phyloP scores from a whole-genome alignment of 179 eudicot species.

The Corrigiola litoralis region DNA sequence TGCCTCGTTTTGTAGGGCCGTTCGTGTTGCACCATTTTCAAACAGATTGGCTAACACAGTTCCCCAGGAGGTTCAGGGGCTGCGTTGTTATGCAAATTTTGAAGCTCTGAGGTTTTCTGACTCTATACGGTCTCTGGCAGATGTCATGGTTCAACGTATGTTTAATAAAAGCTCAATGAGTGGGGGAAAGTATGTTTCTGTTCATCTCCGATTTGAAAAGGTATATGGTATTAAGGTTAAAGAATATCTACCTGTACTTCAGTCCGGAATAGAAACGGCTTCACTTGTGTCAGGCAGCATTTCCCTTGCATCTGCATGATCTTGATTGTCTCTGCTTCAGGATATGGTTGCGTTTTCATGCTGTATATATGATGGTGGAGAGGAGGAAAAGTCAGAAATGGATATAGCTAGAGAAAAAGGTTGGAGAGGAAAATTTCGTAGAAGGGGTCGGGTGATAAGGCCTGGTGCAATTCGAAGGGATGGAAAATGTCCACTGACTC shows the following conservation, averaged over 20 bases:
- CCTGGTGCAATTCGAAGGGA: slow-evolving; percentile 91
- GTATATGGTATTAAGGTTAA: slow-evolving; percentile 26
- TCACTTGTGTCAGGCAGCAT: background rate
- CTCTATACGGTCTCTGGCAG: slow-evolving; percentile 77
- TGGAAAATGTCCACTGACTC: slow-evolving; percentile 98
- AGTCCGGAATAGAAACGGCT: slow-evolving; percentile 4
- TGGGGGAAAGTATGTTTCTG: slow-evolving; percentile 84
- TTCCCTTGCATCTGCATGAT: background rate
- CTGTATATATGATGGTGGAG: slow-evolving; percentile 94
- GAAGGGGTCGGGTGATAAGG: slow-evolving; percentile 77
- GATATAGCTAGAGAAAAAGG: slow-evolving; percentile 95
- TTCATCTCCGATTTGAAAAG: slow-evolving; percentile 99
- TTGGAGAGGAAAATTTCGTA: slow-evolving; percentile 95
- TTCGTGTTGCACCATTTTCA: slow-evolving; percentile 96
- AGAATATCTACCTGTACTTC: background rate
- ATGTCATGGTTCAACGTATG: slow-evolving; percentile 86
- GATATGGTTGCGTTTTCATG: slow-evolving; percentile 99
- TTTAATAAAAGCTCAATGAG: slow-evolving; percentile 57
- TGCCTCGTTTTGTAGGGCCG: slow-evolving; percentile 57
- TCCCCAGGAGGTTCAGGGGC: slow-evolving; percentile 75
- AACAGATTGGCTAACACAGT: slow-evolving; percentile 92
- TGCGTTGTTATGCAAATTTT: slow-evolving; percentile 88
- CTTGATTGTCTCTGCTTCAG: slow-evolving; percentile 37
- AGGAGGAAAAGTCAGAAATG: slow-evolving; percentile 90
- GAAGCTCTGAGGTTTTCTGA: slow-evolving; percentile 93